Evolutionary conservation across 768 basidiomycete genomes (phyloP), one percentile per base, ranked within the genome.

Genomic region (Dacryopinax spathularia): DNA sequence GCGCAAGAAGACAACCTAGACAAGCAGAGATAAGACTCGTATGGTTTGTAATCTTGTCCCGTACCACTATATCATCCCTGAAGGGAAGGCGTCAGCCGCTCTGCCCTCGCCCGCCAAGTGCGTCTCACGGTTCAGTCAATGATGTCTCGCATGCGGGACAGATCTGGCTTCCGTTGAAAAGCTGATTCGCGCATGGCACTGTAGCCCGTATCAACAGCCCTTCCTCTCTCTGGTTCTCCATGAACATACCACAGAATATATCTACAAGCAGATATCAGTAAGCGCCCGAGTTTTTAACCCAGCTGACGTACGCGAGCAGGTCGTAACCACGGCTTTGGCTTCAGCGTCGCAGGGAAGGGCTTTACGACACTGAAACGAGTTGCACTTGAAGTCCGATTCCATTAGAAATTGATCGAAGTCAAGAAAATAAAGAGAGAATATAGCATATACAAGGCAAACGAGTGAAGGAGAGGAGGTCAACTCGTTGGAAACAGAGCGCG

Each of bases 121-220:
- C 74, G 13, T 34, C 78, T 75, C 72, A 90, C 89, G 89, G 88
- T 73, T 92, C 90, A 1, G 82, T 81, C 59, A 92, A 75, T 44
- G 81, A 79, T 0, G 88, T 88, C 71, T 91, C 89, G 71, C 89
- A 92, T 60, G 90, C 89, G 68, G 90, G 89, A 71, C 90, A 91
- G 34, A 90, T 78, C 41, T 88, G 82, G 10, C 88, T 81, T 6
- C 83, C 77, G 66, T 83, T 87, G 74, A 92, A 92, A 31, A 89
- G 72, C 70, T 90, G 87, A 70, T 89, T 90, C 27, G 90, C 90
- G 71, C 90, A 92, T 29, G 87, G 85, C 63, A 90, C 89, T 89
- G 64, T 25, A 60, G 41, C 39, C 61, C 27, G 31, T 34, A 22
- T 35, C 34, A 31, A 39, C 20, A 67, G 10, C 44, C 7, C 34